phyloP scores from a whole-genome alignment of 371 early-diverging fungal genomes.

The Batrachochytrium dendrobatidis region DNA sequence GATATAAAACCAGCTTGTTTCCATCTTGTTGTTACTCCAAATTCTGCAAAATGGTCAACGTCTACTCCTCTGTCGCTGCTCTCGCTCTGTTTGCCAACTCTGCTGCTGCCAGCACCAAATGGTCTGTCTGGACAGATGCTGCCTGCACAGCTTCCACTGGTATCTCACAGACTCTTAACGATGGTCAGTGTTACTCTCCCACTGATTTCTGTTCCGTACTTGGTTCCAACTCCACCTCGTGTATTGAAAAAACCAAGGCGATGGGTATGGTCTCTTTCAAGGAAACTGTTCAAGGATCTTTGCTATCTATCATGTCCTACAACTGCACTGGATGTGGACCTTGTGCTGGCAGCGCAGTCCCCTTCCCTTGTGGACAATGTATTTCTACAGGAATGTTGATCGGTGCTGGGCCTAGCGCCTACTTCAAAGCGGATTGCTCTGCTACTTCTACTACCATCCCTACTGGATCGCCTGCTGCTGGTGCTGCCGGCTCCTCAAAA shows the following conservation, averaged over 20 bases:
- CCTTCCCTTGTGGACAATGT: not conserved
- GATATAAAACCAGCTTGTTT: no score
- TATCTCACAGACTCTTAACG: not conserved
- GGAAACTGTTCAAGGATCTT: not conserved
- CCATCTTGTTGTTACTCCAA: no score
- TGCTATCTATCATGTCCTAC: not conserved
- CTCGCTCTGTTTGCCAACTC: not conserved
- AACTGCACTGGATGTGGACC: not conserved
- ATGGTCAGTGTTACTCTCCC: not conserved
- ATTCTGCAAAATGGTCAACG: no score
- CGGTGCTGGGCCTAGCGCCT: no score
- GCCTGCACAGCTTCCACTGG: not conserved
- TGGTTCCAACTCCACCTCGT: not conserved
- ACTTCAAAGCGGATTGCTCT: no score
- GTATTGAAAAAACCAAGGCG: not conserved
- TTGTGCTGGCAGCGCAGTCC: not conserved
- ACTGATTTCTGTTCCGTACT: not conserved
- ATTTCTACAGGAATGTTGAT: not conserved
- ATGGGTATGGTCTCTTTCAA: not conserved
- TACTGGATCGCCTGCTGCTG: no score
- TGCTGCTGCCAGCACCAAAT: not conserved
- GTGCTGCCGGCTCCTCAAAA: no score
- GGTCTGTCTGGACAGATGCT: not conserved
- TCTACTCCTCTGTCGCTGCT: not conserved
- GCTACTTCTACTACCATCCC: no score